Conservation (phyloP, 805 yeast genomes). For the Starmera caribaea region DNA sequence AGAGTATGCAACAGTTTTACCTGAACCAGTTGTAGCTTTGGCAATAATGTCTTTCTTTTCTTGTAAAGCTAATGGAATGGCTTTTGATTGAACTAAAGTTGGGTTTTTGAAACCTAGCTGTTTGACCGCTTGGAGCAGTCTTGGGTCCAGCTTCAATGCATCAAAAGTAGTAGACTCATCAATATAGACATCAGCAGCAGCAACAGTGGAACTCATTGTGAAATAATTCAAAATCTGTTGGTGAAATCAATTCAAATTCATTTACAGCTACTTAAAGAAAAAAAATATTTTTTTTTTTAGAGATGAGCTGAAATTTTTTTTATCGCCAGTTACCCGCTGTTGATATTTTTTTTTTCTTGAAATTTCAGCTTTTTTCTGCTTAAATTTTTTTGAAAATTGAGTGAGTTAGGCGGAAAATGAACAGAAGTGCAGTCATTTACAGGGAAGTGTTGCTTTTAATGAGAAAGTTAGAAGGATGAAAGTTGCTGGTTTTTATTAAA, state of each 20-base stretch:
- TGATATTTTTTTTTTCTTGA: too few relatives aligned
- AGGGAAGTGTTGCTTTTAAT: too few relatives aligned
- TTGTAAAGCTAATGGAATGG: slow-evolving; percentile 86
- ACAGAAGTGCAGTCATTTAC: too few relatives aligned
- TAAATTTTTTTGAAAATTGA: too few relatives aligned
- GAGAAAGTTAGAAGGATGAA: too few relatives aligned
- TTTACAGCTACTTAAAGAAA: too few relatives aligned
- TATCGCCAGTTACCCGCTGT: background rate
- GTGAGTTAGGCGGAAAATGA: too few relatives aligned
- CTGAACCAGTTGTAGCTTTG: slow-evolving; percentile 91
- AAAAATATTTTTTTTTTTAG: background rate
- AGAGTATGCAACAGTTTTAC: slow-evolving; percentile 86
- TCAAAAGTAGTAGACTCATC: slow-evolving; percentile 68
- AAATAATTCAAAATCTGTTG: too few relatives aligned
- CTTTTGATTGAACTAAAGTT: slow-evolving; percentile 80
- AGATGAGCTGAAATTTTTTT: background rate
- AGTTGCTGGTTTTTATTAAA: too few relatives aligned
- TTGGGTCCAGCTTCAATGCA: slow-evolving; percentile 68
- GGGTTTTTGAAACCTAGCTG: slow-evolving; percentile 77
- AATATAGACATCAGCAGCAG: slow-evolving; percentile 61
- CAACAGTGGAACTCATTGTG: slow-evolving; percentile 7
- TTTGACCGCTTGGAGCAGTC: slow-evolving; percentile 76
- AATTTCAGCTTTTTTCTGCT: too few relatives aligned
- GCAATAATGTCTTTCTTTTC: slow-evolving; percentile 91
- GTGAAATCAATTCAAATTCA: too few relatives aligned